phyloP scores from a whole-genome alignment of 2,329 filamentous ascomycete genomes.

The Fusarium sp. region DNA sequence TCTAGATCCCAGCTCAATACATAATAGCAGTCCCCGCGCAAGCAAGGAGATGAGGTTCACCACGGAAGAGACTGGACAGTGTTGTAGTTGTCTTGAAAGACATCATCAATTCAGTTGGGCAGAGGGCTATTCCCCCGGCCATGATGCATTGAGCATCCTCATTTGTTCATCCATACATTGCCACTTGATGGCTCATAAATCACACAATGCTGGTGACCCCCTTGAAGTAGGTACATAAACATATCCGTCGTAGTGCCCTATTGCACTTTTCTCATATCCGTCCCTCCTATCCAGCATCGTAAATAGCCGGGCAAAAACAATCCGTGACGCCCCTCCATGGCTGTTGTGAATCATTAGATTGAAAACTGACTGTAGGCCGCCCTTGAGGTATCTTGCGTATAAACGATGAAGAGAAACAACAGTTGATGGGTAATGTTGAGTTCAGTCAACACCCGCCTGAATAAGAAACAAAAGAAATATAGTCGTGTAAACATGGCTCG shows the following conservation, averaged over 20 bases:
- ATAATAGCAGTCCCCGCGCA: too few relatives aligned
- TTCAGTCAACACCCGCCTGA: constrained; percentile 1
- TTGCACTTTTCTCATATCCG: constrained; percentile 10
- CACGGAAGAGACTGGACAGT: neutral
- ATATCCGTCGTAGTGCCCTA: constrained; percentile 33
- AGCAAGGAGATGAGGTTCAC: neutral
- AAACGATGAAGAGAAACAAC: constrained; percentile 29
- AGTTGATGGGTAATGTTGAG: constrained; percentile 2
- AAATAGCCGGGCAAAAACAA: constrained; percentile 24
- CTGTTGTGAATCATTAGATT: constrained; percentile 39
- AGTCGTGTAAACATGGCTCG: constrained; percentile 18
- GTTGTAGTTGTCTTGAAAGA: neutral
- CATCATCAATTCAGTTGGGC: constrained; percentile 11
- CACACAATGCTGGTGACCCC: constrained; percentile 28
- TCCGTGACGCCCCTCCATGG: constrained; percentile 44
- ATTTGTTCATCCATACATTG: constrained; percentile 26
- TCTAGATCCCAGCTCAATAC: too few relatives aligned
- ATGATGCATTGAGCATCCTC: constrained; percentile 31
- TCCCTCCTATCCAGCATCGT: constrained; percentile 15
- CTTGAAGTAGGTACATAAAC: constrained; percentile 18
- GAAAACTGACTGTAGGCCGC: constrained; percentile 37
- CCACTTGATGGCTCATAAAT: constrained; percentile 22
- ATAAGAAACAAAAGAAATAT: constrained; percentile 19
- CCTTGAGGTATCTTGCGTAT: constrained; percentile 47
- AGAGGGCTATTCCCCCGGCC: constrained; percentile 6